phyloP scores from a whole-genome alignment of 2,329 filamentous ascomycete species.

The Parasarocladium wereldwijsianum region DNA sequence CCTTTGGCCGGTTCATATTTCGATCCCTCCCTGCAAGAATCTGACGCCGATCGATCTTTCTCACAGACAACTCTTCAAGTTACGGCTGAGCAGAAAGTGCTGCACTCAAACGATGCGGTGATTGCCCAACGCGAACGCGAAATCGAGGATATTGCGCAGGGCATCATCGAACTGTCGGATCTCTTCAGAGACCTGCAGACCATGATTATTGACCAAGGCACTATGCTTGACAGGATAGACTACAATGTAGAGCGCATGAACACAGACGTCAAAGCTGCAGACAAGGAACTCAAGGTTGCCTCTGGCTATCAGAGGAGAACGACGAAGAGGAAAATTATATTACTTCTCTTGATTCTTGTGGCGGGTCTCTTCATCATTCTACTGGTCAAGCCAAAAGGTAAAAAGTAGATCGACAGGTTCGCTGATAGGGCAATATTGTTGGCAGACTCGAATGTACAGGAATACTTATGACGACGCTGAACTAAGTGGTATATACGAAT shows the following conservation, averaged over 20 bases:
- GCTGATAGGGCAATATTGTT: too few relatives aligned
- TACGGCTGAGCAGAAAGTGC: conserved; percentile 50
- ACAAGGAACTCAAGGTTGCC: conserved; percentile 80
- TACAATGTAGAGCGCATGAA: conserved; percentile 96
- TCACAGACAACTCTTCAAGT: conserved; percentile 81
- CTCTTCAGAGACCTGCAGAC: conserved; percentile 92
- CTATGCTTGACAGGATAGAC: conserved; percentile 86
- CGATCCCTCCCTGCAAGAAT: conserved; percentile 82
- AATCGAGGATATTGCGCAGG: conserved; percentile 95
- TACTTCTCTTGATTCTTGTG: conserved; percentile 74
- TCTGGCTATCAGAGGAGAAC: conserved; percentile 79
- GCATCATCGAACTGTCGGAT: conserved; percentile 92
- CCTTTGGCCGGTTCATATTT: conserved; percentile 43
- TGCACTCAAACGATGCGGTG: conserved; percentile 63
- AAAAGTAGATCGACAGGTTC: too few relatives aligned
- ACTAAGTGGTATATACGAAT: too few relatives aligned
- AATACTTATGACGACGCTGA: too few relatives aligned
- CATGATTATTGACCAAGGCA: conserved; percentile 90
- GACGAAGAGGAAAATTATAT: conserved; percentile 83
- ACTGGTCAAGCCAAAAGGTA: conserved; percentile 70
- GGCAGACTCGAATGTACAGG: too few relatives aligned
- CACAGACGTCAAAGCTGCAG: conserved; percentile 82
- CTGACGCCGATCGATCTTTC: conserved; percentile 82
- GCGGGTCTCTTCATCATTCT: conserved; percentile 77
- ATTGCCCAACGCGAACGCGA: conserved; percentile 90